Conservation (phyloP, 2,329 filamentous ascomycete genomes). For the Neofusicoccum umdonicola region DNA sequence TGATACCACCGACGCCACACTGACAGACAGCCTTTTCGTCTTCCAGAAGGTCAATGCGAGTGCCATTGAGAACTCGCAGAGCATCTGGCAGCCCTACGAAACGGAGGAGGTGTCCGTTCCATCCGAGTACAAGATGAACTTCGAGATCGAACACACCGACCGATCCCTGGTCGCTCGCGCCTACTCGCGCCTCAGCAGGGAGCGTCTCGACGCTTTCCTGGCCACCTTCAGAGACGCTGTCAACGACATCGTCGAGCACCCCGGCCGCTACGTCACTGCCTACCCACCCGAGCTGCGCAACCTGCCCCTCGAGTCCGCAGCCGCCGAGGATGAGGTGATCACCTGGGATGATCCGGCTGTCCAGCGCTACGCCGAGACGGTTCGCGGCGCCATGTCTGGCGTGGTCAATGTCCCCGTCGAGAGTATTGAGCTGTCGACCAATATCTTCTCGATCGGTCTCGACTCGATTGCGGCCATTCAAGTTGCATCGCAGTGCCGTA, state of each 20-base stretch:
- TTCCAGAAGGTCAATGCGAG: constrained; percentile 14
- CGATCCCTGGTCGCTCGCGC: neutral
- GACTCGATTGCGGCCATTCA: constrained; percentile 18
- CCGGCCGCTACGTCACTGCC: constrained; percentile 10
- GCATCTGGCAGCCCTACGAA: constrained; percentile 15
- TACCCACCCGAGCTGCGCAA: constrained; percentile 3
- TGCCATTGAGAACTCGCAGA: constrained; percentile 3
- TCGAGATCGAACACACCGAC: constrained; percentile 15
- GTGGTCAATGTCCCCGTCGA: constrained; percentile 9
- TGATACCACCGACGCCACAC: neutral
- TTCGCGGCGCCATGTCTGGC: constrained; percentile 11
- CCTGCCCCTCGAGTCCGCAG: constrained; percentile 1
- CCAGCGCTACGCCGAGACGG: constrained; percentile 12
- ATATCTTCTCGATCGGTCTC: constrained; percentile 18
- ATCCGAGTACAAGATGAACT: constrained; percentile 18
- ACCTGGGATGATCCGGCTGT: constrained; percentile 16
- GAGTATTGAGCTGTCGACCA: constrained; percentile 15
- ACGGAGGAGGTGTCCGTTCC: constrained; percentile 12
- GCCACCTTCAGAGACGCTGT: constrained; percentile 5
- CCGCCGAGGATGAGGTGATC: neutral
- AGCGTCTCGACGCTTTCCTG: constrained; percentile 15
- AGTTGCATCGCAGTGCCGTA: constrained; percentile 13
- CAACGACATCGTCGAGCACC: constrained; percentile 15
- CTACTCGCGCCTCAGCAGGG: constrained; percentile 9
- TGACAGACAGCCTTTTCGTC: constrained; percentile 16